phyloP scores from a whole-genome alignment of 805 yeast species.

The Wickerhamiella galacta region DNA sequence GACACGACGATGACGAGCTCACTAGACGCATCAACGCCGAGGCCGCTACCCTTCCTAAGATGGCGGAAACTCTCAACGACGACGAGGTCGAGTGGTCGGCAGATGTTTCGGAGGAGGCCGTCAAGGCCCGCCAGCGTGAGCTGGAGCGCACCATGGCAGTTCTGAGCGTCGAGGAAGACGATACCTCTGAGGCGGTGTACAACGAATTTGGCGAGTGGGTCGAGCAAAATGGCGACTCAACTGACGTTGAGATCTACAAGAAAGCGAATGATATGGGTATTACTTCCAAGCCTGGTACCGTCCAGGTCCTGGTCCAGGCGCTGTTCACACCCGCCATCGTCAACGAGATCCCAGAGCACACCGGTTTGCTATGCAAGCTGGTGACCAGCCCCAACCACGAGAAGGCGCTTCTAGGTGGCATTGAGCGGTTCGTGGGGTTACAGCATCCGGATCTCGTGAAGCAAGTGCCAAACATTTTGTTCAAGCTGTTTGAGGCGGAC shows the following conservation, averaged over 20 bases:
- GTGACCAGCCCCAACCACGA: constrained; percentile 46
- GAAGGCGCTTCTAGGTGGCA: constrained; percentile 84
- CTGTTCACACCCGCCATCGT: constrained; percentile 59
- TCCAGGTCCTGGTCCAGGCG: constrained; percentile 84
- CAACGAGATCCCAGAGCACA: constrained; percentile 55
- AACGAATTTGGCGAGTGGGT: constrained; percentile 87
- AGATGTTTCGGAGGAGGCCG: constrained; percentile 92
- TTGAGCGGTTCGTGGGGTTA: constrained; percentile 81
- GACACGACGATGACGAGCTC: constrained; percentile 51
- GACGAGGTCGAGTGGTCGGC: constrained; percentile 95
- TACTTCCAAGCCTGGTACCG: constrained; percentile 51
- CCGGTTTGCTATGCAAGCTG: constrained; percentile 67
- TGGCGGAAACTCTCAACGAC: constrained; percentile 32
- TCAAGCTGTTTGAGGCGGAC: constrained; percentile 69
- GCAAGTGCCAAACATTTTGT: constrained; percentile 62
- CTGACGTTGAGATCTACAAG: constrained; percentile 87
- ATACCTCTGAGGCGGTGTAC: constrained; percentile 32
- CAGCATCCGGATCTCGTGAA: constrained; percentile 59
- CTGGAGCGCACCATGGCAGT: constrained; percentile 37
- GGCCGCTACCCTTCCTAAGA: constrained; percentile 50
- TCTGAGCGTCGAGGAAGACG: constrained; percentile 22
- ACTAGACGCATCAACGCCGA: constrained; percentile 71
- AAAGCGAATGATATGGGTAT: constrained; percentile 70
- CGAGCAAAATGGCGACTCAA: constrained; percentile 43
- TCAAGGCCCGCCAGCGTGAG: constrained; percentile 77